A percentile compares a stretch with the other conserved stretches of the same genome.
These are phyloP conservation scores for Calamus simplicifolius DNA, from an alignment of 176 grass and related monocot species.

Conservation along the genomic window DNA sequence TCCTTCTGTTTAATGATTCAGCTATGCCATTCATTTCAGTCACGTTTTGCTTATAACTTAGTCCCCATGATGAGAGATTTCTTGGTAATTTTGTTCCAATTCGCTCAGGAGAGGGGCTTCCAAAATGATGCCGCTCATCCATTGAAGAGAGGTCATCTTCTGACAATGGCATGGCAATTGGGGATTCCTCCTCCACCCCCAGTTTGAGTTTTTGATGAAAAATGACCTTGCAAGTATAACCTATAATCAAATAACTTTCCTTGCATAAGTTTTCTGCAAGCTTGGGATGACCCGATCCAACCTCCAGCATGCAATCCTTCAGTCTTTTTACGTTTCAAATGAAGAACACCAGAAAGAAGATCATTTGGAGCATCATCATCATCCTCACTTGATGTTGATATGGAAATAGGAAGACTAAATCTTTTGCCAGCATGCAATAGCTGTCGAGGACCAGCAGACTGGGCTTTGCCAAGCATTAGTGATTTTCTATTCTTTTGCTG, in stretches of 20 bases:
- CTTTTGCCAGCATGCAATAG: not conserved
- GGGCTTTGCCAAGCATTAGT: not conserved
- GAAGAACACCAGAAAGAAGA: not conserved
- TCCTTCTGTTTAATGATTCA: conserved; percentile 17
- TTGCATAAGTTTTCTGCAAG: too few species aligned
- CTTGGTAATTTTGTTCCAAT: conserved; percentile 4
- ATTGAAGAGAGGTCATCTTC: not conserved
- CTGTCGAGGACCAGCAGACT: not conserved
- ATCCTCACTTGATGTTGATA: not conserved
- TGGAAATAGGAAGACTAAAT: not conserved
- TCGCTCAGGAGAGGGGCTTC: not conserved
- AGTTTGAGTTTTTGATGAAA: conserved; percentile 5
- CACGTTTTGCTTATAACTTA: conserved; percentile 2
- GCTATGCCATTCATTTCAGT: conserved; percentile 4
- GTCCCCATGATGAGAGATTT: conserved; percentile 20
- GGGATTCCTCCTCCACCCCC: conserved; percentile 16
- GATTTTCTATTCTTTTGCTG: too few species aligned
- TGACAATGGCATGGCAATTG: conserved; percentile 14
- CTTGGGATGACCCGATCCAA: too few species aligned
- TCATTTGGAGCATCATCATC: not conserved
- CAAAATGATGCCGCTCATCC: conserved; percentile 19
- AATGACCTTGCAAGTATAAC: too few species aligned
- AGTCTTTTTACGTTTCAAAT: conserved; percentile 1
- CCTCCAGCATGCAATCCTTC: not conserved
- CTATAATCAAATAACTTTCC: too few species aligned